Conservation (phyloP, 176 grass and related monocot genomes). For the Ensete ventricosum region DNA sequence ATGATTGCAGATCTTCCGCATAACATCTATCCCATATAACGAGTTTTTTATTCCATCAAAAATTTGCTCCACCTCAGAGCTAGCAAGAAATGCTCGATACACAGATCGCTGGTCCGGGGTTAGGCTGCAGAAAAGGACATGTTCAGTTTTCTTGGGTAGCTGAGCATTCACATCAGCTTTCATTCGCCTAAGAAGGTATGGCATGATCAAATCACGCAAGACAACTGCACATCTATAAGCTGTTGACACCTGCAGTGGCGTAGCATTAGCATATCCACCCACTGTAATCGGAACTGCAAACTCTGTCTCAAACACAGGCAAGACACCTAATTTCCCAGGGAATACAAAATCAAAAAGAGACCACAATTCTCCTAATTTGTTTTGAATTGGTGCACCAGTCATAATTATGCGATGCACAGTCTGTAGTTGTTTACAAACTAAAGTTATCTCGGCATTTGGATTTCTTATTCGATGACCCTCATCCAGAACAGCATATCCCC, state of each 20-base stretch:
- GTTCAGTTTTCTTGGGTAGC: constrained; percentile 88
- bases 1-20: constrained; percentile 93
- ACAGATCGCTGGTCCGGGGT: constrained; percentile 53
- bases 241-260: constrained; percentile 87
- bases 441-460: constrained; percentile 89
- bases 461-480: constrained; percentile 94
- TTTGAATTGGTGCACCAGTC: constrained; percentile 94
- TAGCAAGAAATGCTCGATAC: constrained; percentile 83
- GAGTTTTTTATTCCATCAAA: constrained; percentile 87
- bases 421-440: constrained; percentile 87
- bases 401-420: constrained; percentile 89
- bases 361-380: constrained; percentile 91
- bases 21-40: constrained; percentile 79
- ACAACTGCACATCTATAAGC: constrained; percentile 88
- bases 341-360: constrained; percentile 98
- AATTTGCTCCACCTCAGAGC: constrained; percentile 93
- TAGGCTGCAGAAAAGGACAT: constrained; percentile 87
- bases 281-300: constrained; percentile 92
- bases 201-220: constrained; percentile 78
- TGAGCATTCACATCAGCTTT: constrained; percentile 93
- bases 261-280: constrained; percentile 86
- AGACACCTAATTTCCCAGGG: constrained; percentile 90
- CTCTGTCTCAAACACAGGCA: constrained; percentile 83
- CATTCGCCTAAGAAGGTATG: constrained; percentile 91
- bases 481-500: constrained; percentile 86